Evolutionary conservation across 768 basidiomycete species (phyloP).

Genomic region (Trametes meyenii): DNA sequence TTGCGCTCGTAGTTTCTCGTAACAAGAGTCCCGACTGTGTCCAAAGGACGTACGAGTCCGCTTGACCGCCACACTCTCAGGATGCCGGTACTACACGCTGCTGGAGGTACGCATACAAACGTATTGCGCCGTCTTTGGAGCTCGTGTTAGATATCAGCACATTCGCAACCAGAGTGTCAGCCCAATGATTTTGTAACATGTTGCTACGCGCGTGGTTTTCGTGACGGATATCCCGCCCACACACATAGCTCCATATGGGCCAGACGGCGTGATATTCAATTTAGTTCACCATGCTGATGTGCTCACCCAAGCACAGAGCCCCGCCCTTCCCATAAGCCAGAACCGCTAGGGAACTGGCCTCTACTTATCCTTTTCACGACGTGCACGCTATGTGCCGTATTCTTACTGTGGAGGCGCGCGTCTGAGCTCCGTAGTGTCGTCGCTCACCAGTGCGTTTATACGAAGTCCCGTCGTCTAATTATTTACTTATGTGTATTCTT

Average conservation of each 20-base stretch:
- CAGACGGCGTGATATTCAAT: not conserved
- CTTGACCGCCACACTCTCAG: no score
- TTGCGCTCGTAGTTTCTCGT: no score
- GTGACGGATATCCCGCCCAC: not conserved
- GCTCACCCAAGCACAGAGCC: constrained; percentile 48
- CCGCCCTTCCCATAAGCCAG: constrained; percentile 58
- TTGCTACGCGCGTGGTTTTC: no score
- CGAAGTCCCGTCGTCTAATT: not conserved
- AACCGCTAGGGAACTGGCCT: constrained; percentile 62
- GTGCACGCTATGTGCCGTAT: constrained; percentile 58
- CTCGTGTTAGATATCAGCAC: not conserved
- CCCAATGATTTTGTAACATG: not conserved
- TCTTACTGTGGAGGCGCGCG: constrained; percentile 66
- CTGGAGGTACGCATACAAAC: constrained; percentile 1
- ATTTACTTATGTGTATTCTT: constrained; percentile 9
- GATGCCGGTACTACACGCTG: constrained; percentile 7
- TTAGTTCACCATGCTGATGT: constrained; percentile 8
- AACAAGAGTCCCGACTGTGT: no score
- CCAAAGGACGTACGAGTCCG: no score
- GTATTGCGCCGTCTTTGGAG: not conserved
- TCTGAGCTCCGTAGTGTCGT: constrained; percentile 58
- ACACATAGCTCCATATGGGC: not conserved
- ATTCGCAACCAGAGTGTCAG: not conserved
- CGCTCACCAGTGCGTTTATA: constrained; percentile 56
- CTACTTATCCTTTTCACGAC: constrained; percentile 59